Base-by-base conservation (phyloP, 228 moss, liverwort and hornwort species). In the Sphagnum fallax region DNA sequence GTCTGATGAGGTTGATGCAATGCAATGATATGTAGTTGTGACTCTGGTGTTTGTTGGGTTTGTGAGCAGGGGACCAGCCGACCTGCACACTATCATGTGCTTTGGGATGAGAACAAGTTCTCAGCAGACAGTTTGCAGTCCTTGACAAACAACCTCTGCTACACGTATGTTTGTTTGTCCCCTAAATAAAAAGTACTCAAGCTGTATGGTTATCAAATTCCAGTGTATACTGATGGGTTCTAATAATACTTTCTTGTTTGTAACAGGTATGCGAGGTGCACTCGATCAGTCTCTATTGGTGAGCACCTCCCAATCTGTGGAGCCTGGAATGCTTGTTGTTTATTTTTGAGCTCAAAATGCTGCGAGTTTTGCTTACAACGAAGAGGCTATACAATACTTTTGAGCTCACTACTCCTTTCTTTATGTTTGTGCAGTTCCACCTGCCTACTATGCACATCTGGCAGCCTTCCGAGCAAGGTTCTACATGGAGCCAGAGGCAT, bases 401-500 rank as follows among this genome's bases (percentile, higher is more conserved):
- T 32, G 32, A 32, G 32, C 32, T 32, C 32, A 32, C 2, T 32
- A 32, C 32, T 32, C 32, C 32, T 55, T 55, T 55, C 55, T 55
- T 8, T 55, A 8, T 55, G 8, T 4, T 70, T 0, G 8, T 81
- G 78, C 81, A 87, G 87, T 87, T 49, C 87, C 87, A 48, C 87
- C 87, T 50, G 98, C 98, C 0, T 98, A 98, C 47, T 98, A 98
- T 53, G 98, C 98, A 0, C 98, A 98, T 71, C 74, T 98, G 48
- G 98, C 98, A 10, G 98, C 98, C 0, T 98, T 98, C 62, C 87
- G 98, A 14, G 98, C 98, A 4, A 73, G 98, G 13, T 98, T 98
- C 64, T 98, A 98, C 71, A 98, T 98, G 98, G 98, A 98, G 58
- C 98, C 98, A 0, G 98, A 98, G 52, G 84, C 92, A 0, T 98